phyloP scores from a whole-genome alignment of 2,329 filamentous ascomycete species.

The Xylariales sp. region DNA sequence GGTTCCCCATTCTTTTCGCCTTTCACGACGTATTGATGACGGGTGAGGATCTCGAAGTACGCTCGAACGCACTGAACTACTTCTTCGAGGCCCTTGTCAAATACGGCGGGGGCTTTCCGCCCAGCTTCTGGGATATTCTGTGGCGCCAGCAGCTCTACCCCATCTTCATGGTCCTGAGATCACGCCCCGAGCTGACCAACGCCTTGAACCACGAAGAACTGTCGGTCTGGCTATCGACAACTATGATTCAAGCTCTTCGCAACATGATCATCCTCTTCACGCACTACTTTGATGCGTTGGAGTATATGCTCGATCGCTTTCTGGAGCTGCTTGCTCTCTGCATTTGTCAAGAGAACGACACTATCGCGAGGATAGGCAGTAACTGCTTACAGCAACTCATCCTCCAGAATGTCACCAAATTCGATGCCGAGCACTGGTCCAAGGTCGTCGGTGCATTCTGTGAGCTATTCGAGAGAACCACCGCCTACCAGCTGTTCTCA shows the following conservation, averaged over 20 bases:
- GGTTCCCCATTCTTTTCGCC: slow-evolving; percentile 96
- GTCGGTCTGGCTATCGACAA: slow-evolving; percentile 97
- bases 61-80: slow-evolving; percentile 86
- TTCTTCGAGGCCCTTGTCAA: slow-evolving; percentile 90
- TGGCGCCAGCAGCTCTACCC: slow-evolving; percentile 96
- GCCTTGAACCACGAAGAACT: slow-evolving; percentile 93
- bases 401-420: slow-evolving; percentile 91
- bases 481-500: slow-evolving; percentile 91
- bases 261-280: slow-evolving; percentile 99
- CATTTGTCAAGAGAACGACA: slow-evolving; percentile 99
- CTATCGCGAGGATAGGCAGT: slow-evolving; percentile 93
- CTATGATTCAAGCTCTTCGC: slow-evolving; percentile 95
- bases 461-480: slow-evolving; percentile 89
- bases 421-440: slow-evolving; percentile 80
- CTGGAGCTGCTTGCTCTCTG: slow-evolving; percentile 89
- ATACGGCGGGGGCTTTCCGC: slow-evolving; percentile 86
- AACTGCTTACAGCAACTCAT: slow-evolving; percentile 97
- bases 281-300: slow-evolving; percentile 92
- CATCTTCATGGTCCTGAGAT: slow-evolving; percentile 97
- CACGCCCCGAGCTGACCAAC: slow-evolving; percentile 93
- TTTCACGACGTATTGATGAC: slow-evolving; percentile 99
- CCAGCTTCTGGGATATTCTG: slow-evolving; percentile 96
- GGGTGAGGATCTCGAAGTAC: slow-evolving; percentile 93
- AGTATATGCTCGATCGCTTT: slow-evolving; percentile 98
- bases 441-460: slow-evolving; percentile 96